A percentile compares a stretch with the other conserved stretches of the same genome.
phyloP scores from a whole-genome alignment of 2,329 filamentous ascomycete genomes.

The Nannizzia gypsea region DNA sequence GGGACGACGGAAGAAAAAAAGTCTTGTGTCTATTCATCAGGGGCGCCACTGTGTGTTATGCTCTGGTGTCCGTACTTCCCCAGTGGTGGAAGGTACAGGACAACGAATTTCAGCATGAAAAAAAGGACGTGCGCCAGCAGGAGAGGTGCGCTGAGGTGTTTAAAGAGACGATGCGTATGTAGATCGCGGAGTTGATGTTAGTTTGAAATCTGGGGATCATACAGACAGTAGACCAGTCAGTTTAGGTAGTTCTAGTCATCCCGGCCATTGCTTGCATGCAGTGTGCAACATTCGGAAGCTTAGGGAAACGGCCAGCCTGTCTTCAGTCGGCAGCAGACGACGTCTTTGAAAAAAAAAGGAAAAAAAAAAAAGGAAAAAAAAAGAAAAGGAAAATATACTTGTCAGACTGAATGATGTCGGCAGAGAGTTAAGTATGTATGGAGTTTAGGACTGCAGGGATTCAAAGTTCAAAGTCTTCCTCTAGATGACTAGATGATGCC shows the following conservation, averaged over 20 bases:
- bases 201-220: too few relatives aligned
- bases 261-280: not conserved
- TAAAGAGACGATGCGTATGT: not conserved
- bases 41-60: not conserved
- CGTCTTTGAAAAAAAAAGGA: not conserved
- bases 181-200: not conserved
- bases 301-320: not conserved
- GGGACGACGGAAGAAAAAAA: too few relatives aligned
- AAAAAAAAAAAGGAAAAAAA: too few relatives aligned
- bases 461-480: not conserved
- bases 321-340: not conserved
- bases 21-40: too few relatives aligned
- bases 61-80: not conserved
- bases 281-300: slow-evolving; percentile 2
- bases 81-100: not conserved
- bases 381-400: too few relatives aligned
- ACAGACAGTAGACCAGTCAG: not conserved
- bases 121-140: not conserved
- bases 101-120: not conserved
- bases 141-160: not conserved
- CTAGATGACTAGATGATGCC: not conserved
- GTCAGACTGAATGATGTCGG: not conserved
- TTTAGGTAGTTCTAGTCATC: not conserved
- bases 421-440: not conserved
- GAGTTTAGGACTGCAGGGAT: not conserved